Conservation (phyloP, 2,329 filamentous ascomycete species). For the Eurotiales sp. region DNA sequence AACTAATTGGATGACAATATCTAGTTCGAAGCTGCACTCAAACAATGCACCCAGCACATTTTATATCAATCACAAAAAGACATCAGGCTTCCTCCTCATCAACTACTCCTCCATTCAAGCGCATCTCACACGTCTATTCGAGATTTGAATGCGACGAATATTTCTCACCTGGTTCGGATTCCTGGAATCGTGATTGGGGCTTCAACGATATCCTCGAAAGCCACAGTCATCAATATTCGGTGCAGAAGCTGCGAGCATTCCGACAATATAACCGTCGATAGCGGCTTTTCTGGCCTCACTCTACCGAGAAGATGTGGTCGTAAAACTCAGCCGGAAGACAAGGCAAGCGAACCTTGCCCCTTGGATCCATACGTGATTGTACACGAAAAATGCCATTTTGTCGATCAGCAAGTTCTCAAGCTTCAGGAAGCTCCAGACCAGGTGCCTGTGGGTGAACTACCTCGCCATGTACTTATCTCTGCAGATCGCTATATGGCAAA, state of each 20-base stretch:
- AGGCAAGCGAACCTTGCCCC: constrained; percentile 72
- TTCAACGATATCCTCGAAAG: constrained; percentile 94
- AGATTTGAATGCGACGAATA: constrained; percentile 86
- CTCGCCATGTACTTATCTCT: constrained; percentile 89
- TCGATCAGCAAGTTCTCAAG: constrained; percentile 97
- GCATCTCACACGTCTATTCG: constrained; percentile 90
- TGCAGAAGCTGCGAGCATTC: constrained; percentile 80
- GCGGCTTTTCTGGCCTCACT: constrained; percentile 83
- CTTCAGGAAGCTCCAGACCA: constrained; percentile 96
- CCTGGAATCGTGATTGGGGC: constrained; percentile 97
- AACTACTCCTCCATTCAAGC: constrained; percentile 89
- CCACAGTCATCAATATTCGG: constrained; percentile 78
- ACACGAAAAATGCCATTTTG: constrained; percentile 90
- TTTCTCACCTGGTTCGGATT: constrained; percentile 91
- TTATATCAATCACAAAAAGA: constrained; percentile 72
- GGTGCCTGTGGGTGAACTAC: constrained; percentile 93
- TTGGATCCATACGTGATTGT: constrained; percentile 94
- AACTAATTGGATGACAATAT: constrained; percentile 5
- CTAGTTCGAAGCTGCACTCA: constrained; percentile 86
- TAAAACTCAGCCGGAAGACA: constrained; percentile 56
- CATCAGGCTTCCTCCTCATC: constrained; percentile 79
- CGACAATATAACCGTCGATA: constrained; percentile 67
- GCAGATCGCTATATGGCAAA: constrained; percentile 97
- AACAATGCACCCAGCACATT: constrained; percentile 88
- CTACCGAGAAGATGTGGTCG: constrained; percentile 76